phyloP scores from a whole-genome alignment of 2,329 filamentous ascomycete genomes.

The Alternaria ventricosa region DNA sequence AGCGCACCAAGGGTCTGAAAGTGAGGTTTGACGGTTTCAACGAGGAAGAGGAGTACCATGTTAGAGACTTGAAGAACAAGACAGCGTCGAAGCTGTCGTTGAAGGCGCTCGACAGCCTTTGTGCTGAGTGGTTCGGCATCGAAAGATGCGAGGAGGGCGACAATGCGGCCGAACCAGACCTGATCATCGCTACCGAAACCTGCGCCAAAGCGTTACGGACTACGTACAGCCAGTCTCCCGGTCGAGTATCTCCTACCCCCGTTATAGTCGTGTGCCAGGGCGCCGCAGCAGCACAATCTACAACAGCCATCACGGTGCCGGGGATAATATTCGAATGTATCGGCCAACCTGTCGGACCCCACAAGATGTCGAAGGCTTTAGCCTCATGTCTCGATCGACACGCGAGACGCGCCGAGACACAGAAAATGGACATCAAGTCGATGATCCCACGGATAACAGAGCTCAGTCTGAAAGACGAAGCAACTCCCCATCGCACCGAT shows the following conservation, averaged over 20 bases:
- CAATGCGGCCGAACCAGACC: conserved; percentile 25
- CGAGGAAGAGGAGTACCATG: conserved; percentile 40
- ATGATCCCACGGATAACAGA: conserved; percentile 24
- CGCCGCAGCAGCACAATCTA: conserved; percentile 44
- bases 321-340: conserved; percentile 46
- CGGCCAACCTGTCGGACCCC: conserved; percentile 46
- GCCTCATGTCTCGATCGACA: conserved; percentile 43
- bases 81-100: conserved; percentile 37
- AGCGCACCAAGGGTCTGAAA: conserved; percentile 39
- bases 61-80: conserved; percentile 41
- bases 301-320: conserved; percentile 43
- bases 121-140: conserved; percentile 47
- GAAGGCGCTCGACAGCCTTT: conserved; percentile 42
- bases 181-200: conserved; percentile 42
- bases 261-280: conserved; percentile 46
- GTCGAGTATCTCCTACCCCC: conserved; percentile 27
- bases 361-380: conserved; percentile 47
- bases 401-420: conserved; percentile 23
- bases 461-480: conserved; percentile 39
- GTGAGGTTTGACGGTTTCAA: conserved; percentile 45
- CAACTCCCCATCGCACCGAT: conserved; percentile 17
- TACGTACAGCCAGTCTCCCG: conserved; percentile 29
- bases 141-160: conserved; percentile 24
- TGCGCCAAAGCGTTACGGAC: conserved; percentile 39
- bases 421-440: conserved; percentile 18